Evolutionary conservation across 2,329 filamentous ascomycete genomes (phyloP), one percentile per base, ranked within the genome.

Genomic region (Colletotrichum tamarilloi): DNA sequence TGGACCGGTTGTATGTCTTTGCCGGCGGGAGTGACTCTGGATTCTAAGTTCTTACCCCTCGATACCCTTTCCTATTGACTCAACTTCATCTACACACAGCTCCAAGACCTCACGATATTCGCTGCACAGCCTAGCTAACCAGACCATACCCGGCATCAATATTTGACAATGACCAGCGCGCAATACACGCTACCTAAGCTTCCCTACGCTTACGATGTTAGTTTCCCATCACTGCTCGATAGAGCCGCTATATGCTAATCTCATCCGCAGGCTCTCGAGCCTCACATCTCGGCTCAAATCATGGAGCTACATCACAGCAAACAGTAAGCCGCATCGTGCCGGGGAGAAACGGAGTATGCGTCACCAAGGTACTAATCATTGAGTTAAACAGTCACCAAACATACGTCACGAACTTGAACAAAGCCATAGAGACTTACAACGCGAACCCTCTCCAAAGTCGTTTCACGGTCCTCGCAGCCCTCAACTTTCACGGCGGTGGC

Each of bases 401-500:
- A 42, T 95, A 95, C 82, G 89, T 95, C 75, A 93, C 88, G 74
- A 94, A 93, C 81, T 88, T 95, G 72, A 95, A 95, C 84, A 87
- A 86, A 68, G 90, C 91, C 0, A 85, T 94, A 65, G 84, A 87
- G 78, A 87, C 88, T 16, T 92, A 93, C 73, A 68, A 69, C 75
- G 84, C 87, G 64, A 82, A 86, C 5, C 87, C 4, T n/a, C 59
- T 76, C 5, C 73, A 75, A n/a, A 70, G 67, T 53, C 92, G 94
- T 77, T 89, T 95, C 68, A 84, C 89, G 22, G 87, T 94, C n/a
- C 92, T 93, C 77, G 85, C 88, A 22, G 89, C 89, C 74, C 91
- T 97, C 85, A 93, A 93, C 79, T 98, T 97, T 89, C 94, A 97
- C 82, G 95, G 93, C 62, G 95, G 95, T 56, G 95, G 95, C 7